Base-by-base conservation (phyloP, 768 basidiomycete species). In the Tylopilus plumbeoviolaceoides region DNA sequence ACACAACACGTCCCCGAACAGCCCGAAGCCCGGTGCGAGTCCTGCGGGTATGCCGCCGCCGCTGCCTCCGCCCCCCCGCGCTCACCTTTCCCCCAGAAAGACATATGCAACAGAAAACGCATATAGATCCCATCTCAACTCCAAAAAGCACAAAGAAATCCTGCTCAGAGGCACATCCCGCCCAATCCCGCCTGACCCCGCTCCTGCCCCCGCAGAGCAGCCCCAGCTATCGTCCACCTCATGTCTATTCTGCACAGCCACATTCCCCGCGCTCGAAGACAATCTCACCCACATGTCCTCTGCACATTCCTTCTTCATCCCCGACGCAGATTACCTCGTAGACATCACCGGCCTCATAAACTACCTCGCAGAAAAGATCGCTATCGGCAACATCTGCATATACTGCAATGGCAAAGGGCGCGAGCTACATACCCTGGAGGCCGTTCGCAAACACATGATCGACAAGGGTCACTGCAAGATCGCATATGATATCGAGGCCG, bases 401-500 rank as follows among this genome's bases (percentile, higher is more conserved):
- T 92, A 78, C 71, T 99, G 97, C 72, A 89, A 88, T 62, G 87
- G 84, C 31, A 84, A 79, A 55, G 82, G 91, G 40, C 74, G 84
- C 55, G 93, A 92, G 62, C 93, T 93, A 70, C 81, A 84, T 52
- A 86, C 83, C 15, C 64, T 95, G 48, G 87, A 92, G 4, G 95
- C 95, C 0, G 94, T 91, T 5, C 77, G 94, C 59, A 91, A 90
- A 63, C 97, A 99, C 67, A 99, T 99, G 97, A 56, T 82, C 38
- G 95, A 95, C 76, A 98, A 98, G 73, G 79, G 82, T 53, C 97
- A 99, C 64, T 98, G 95, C 79, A 98, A 97, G 72, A 83, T 99
- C 58, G 88, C 91, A 0, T 98, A 95, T 69, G 91, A 93, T 53
- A 72, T 79, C 1, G 85, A 90, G 60, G 65, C 73, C 36, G 92